Conservation (phyloP, 495 filamentous ascomycete species). For the Pseudevernia furfuracea region DNA sequence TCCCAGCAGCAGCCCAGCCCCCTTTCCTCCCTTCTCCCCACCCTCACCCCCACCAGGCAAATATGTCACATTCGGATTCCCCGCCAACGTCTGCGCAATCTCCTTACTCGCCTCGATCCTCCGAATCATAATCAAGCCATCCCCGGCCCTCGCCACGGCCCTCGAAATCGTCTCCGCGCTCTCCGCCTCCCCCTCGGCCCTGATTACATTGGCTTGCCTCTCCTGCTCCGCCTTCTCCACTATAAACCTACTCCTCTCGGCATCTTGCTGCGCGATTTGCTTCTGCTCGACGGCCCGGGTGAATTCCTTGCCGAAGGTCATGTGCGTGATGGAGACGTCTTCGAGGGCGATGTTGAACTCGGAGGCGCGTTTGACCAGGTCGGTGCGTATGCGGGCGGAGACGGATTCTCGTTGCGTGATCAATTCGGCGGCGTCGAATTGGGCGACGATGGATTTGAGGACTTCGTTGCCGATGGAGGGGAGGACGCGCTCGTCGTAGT, state of each 20-base stretch:
- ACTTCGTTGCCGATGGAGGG: slow-evolving; percentile 99
- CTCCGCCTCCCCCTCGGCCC: slow-evolving; percentile 95
- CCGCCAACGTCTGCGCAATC: slow-evolving; percentile 82
- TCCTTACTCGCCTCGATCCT: slow-evolving; percentile 95
- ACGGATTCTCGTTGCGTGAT: slow-evolving; percentile 99
- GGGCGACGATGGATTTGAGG: slow-evolving; percentile 96
- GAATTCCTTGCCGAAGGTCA: slow-evolving; percentile 99
- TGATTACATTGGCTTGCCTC: slow-evolving; percentile 94
- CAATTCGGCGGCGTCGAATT: slow-evolving; percentile 98
- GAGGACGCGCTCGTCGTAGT: slow-evolving; percentile 99
- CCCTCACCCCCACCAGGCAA: slow-evolving; percentile 65
- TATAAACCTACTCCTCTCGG: slow-evolving; percentile 92
- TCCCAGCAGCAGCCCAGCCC: slow-evolving; percentile 52
- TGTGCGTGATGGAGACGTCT: slow-evolving; percentile 99
- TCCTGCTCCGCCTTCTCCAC: slow-evolving; percentile 99
- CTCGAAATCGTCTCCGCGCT: slow-evolving; percentile 88
- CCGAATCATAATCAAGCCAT: slow-evolving; percentile 89
- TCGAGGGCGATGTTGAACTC: slow-evolving; percentile 99
- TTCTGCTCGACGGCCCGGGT: slow-evolving; percentile 98
- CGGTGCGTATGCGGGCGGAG: slow-evolving; percentile 85
- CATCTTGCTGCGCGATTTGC: slow-evolving; percentile 99
- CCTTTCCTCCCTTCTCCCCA: slow-evolving; percentile 55
- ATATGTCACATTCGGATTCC: slow-evolving; percentile 95
- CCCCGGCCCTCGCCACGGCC: slow-evolving; percentile 83
- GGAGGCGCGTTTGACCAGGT: slow-evolving; percentile 87